These are phyloP conservation scores for Ceratocystis variospora DNA, from an alignment of 2,329 filamentous ascomycete genomes.

Conservation along the genomic window DNA sequence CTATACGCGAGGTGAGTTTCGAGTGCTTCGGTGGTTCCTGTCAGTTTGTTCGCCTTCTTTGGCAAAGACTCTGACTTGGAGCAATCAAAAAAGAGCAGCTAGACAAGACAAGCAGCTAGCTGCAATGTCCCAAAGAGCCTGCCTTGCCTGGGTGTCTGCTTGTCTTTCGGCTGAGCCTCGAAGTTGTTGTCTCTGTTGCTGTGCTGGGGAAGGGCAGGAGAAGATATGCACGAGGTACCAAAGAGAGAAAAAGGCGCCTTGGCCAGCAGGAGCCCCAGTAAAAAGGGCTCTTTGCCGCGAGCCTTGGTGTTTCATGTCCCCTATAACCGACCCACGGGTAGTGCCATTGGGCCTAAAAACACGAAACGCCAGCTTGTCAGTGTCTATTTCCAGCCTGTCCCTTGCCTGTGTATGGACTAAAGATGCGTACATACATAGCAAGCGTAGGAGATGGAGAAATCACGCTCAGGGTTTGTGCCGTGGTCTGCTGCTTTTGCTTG, in stretches of 20 bases:
- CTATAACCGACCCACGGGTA: constrained; percentile 3
- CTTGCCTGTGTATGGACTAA: not conserved
- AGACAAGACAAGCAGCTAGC: no score
- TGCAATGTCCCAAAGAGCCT: no score
- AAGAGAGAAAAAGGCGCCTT: no score
- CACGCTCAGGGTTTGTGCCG: not conserved
- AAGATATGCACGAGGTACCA: not conserved
- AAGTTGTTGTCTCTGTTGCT: no score
- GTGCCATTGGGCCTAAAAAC: constrained; percentile 7
- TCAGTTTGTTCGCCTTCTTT: no score
- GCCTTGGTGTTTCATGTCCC: constrained; percentile 14
- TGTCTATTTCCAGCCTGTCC: not conserved
- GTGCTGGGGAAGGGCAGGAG: not conserved
- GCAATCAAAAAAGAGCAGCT: no score
- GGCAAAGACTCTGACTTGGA: no score
- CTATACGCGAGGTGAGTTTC: no score
- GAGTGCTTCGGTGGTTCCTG: no score
- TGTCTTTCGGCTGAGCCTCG: no score
- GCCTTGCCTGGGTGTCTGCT: no score
- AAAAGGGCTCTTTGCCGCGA: constrained; percentile 8
- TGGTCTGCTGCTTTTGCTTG: not conserved
- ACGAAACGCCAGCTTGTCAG: constrained; percentile 12
- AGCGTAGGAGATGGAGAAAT: not conserved
- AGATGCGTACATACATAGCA: not conserved
- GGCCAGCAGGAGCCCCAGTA: not conserved